phyloP scores from a whole-genome alignment of 2,329 filamentous ascomycete genomes.

The Fusarium praegraminearum region DNA sequence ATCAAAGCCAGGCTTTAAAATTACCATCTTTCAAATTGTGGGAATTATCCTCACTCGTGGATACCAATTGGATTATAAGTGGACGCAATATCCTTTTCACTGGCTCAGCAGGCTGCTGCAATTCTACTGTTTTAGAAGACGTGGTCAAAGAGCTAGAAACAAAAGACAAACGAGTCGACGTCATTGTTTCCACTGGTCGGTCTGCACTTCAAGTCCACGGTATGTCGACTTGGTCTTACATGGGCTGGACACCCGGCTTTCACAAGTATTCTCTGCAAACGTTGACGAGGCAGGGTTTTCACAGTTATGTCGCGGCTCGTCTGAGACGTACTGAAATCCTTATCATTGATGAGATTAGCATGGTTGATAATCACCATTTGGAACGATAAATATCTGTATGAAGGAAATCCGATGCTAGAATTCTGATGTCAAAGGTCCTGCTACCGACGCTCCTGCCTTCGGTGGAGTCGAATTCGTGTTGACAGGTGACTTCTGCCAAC shows the following conservation, averaged over 20 bases:
- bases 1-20: too few species aligned
- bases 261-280: conserved; percentile 37
- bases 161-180: conserved; percentile 53
- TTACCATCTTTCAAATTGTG: too few species aligned
- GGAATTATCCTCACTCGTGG: too few species aligned
- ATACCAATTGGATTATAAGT: too few species aligned
- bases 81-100: neutral
- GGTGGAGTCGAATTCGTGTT: conserved; percentile 45
- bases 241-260: conserved; percentile 63
- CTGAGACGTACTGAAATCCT: conserved; percentile 64
- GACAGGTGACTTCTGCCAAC: conserved; percentile 66
- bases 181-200: conserved; percentile 70
- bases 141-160: conserved; percentile 25
- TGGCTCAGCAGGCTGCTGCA: conserved; percentile 64
- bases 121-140: conserved; percentile 44
- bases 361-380: conserved; percentile 65
- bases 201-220: conserved; percentile 69
- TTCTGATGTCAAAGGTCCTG: neutral
- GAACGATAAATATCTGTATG: conserved; percentile 47
- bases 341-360: conserved; percentile 74
- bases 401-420: conserved; percentile 47
- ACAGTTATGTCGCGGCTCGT: conserved; percentile 48
- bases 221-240: conserved; percentile 67
- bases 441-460: conserved; percentile 33
- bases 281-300: neutral